Conservation (phyloP, 2,329 filamentous ascomycete genomes). For the Sporothrix curviconia region DNA sequence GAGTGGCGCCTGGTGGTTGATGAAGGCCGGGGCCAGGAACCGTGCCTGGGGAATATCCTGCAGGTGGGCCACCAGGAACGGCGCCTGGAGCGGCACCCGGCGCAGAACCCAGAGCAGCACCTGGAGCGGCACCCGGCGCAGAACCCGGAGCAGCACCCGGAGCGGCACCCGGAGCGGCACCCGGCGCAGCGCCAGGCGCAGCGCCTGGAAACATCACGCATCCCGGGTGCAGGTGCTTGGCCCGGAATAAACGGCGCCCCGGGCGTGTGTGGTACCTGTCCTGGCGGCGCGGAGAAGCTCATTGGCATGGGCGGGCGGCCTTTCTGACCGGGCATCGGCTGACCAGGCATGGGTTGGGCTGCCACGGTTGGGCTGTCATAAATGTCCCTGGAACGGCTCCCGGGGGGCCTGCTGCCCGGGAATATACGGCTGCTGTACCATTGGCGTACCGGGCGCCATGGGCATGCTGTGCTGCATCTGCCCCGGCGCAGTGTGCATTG, state of each 20-base stretch:
- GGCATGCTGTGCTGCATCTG: constrained; percentile 7
- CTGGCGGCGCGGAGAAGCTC: neutral
- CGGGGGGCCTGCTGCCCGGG: neutral
- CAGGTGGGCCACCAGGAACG: neutral
- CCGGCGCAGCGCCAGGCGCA: neutral
- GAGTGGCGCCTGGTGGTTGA: neutral
- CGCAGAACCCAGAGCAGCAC: neutral
- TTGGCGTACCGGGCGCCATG: neutral
- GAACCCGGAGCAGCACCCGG: neutral
- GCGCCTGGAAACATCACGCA: neutral
- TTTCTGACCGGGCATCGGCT: neutral
- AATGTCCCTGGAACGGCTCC: neutral
- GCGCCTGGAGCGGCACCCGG: neutral
- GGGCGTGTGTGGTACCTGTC: neutral
- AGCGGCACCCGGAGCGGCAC: neutral
- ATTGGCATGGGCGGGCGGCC: neutral
- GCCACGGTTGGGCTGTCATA: neutral
- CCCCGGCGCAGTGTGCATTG: constrained; percentile 6
- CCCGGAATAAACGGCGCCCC: neutral
- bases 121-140: neutral
- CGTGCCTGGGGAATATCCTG: no score
- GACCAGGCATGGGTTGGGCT: neutral
- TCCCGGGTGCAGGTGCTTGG: neutral
- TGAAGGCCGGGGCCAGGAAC: neutral
- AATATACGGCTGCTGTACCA: neutral